Conservation (phyloP, 345 rosid genomes). For the Brassica nigra region DNA sequence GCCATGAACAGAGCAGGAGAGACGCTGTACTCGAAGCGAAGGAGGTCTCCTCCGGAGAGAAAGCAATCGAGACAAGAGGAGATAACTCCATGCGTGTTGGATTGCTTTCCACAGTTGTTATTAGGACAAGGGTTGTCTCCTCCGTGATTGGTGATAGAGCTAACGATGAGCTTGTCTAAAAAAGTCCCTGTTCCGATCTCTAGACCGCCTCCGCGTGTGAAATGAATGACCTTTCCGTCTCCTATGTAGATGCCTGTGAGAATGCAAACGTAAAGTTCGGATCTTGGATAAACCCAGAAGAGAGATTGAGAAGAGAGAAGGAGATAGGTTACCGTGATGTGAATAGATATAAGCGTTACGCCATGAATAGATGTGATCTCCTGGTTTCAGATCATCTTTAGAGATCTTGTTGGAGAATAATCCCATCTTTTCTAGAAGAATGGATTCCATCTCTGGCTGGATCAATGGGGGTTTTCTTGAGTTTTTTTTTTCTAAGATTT, state of each 20-base stretch:
- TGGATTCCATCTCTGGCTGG: neutral
- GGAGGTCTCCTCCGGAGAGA: slow-evolving; percentile 59
- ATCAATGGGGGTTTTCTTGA: neutral
- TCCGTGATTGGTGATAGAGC: slow-evolving; percentile 49
- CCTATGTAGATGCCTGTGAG: slow-evolving; percentile 63
- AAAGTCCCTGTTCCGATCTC: slow-evolving; percentile 68
- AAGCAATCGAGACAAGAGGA: slow-evolving; percentile 74
- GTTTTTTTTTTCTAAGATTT: neutral
- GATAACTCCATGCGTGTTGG: slow-evolving; percentile 55
- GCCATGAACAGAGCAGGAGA: slow-evolving; percentile 50
- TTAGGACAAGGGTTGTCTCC: slow-evolving; percentile 49
- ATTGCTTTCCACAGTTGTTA: slow-evolving; percentile 43
- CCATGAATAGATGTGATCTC: slow-evolving; percentile 91
- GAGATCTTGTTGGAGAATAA: slow-evolving; percentile 58
- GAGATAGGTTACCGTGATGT: slow-evolving; percentile 65
- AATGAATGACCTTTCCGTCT: slow-evolving; percentile 71
- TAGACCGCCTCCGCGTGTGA: slow-evolving; percentile 67
- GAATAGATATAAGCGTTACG: slow-evolving; percentile 64
- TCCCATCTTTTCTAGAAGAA: slow-evolving; percentile 47
- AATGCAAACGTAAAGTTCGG: neutral
- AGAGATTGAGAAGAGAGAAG: neutral
- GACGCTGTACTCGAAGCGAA: slow-evolving; percentile 59
- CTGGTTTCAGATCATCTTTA: slow-evolving; percentile 56
- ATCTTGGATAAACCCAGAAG: neutral
- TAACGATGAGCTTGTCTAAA: slow-evolving; percentile 59